Conservation (phyloP, 192 early-diverging fungal genomes). For the Podila clonocystis region DNA sequence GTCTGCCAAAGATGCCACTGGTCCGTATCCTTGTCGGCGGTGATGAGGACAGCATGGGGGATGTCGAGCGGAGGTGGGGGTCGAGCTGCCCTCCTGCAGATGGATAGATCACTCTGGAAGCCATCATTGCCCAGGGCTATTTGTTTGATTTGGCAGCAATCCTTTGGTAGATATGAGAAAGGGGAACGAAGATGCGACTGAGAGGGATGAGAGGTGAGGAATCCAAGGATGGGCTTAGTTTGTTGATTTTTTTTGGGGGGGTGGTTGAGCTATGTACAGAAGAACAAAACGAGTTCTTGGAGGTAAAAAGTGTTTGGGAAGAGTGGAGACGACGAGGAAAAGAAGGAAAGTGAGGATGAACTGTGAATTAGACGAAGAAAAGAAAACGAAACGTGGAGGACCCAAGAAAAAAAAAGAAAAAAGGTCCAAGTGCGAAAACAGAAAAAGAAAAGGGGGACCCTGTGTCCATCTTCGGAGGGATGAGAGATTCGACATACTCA, state of each 20-base stretch:
- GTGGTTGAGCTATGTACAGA: too few relatives aligned
- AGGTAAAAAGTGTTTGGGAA: neutral
- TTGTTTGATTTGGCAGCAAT: too few relatives aligned
- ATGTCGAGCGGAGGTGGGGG: constrained; percentile 18
- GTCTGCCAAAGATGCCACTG: constrained; percentile 31
- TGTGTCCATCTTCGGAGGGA: neutral
- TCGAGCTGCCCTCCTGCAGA: constrained; percentile 12
- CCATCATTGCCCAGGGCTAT: constrained; percentile 6
- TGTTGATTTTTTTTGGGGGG: too few relatives aligned
- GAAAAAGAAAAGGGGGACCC: neutral
- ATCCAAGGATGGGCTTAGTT: neutral
- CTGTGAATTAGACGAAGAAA: neutral
- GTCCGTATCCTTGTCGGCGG: constrained; percentile 47
- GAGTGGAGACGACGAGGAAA: neutral
- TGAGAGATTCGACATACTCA: too few relatives aligned
- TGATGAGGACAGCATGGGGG: constrained; percentile 25
- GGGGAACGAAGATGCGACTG: too few relatives aligned
- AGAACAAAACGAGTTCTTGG: too few relatives aligned
- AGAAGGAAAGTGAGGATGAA: neutral
- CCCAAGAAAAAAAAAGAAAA: neutral
- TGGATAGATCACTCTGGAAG: constrained; percentile 35
- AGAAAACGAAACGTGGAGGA: constrained; percentile 9
- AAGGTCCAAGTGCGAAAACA: neutral
- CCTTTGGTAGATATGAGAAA: neutral
- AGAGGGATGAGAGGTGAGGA: too few relatives aligned